Conservation (phyloP, 805 yeast genomes). For the Wickerhamomyces bovis region DNA sequence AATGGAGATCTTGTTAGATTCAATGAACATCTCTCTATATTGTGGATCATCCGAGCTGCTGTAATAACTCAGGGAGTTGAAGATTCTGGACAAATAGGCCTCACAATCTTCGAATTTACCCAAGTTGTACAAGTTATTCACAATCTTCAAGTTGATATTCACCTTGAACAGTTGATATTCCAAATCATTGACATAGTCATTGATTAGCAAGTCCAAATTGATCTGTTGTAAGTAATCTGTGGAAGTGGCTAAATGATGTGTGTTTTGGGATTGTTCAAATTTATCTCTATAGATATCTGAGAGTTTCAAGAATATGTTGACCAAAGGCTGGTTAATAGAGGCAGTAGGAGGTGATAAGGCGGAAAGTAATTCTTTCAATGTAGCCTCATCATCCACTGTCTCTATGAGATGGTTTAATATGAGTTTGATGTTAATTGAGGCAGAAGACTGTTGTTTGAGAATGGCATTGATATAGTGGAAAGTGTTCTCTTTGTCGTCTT, state of each 20-base stretch:
- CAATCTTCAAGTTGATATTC: not conserved
- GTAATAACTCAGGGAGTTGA: constrained; percentile 6
- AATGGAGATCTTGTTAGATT: constrained; percentile 8
- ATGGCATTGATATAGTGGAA: constrained; percentile 10
- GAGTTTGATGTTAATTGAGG: constrained; percentile 8
- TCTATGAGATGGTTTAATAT: constrained; percentile 10
- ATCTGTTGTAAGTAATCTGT: not conserved
- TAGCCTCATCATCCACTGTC: not conserved
- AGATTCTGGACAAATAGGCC: constrained; percentile 16
- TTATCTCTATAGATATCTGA: not conserved
- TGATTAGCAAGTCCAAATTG: not conserved
- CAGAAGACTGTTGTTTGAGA: constrained; percentile 17
- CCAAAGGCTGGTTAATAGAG: not conserved
- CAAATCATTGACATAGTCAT: not conserved
- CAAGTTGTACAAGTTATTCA: constrained; percentile 6
- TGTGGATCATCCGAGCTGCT: not conserved
- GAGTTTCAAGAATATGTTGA: not conserved
- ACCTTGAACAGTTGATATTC: not conserved
- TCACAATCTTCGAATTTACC: constrained; percentile 12
- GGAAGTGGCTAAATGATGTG: not conserved
- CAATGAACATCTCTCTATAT: not conserved
- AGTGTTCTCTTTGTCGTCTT: constrained; percentile 2
- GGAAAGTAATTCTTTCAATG: not conserved
- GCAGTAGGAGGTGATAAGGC: not conserved
- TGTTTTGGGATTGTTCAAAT: not conserved